Base-by-base conservation (phyloP, 164 flowering plant species). In the Taxillus chinensis region DNA sequence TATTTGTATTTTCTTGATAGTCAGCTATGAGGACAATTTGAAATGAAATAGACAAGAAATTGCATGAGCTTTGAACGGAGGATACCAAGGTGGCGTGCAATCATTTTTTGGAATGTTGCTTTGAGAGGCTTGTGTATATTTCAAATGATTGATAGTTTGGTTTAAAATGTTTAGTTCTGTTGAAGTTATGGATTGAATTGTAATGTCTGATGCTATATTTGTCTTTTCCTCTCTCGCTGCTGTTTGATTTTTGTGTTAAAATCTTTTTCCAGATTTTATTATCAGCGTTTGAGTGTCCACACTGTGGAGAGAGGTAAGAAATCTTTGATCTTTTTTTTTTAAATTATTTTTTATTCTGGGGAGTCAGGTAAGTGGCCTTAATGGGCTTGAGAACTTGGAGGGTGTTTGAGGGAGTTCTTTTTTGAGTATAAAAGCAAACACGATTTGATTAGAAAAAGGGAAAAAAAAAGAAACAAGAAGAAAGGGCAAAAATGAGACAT, bases 221-320 rank as follows among this genome's bases (percentile, higher is more conserved):
- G 4, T 11, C 3, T 14, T 8, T 48, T 48, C 14, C 51, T 48
- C 12, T 48, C 4, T n/a, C 2, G 14, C 27, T 12, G 14, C 51
- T 8, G 4, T 8, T 48, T 48, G 0, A 48, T 48, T 48, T 48
- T 48, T 15, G 38, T 50, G 7, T 5, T 50, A 17, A 62, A 2
- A 39, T 48, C 52, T 41, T 39, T 12, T 14, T 71, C 64, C 83
- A 92, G 98, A 73, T 93, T 57, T 72, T 93, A 69, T 71, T 93
- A 76, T 86, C 96, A 65, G 92, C 99, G 10, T 90, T 93, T 70
- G 97, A 90, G 38, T 93, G 99, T 68, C 82, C 91, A 15, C 92
- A 90, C 73, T 93, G 97, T 77, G 79, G 82, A 61, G 97, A 90
- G 74, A 87, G 97, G 97, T 90, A 76, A 64, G 11, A 53, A 39